Conservation (phyloP, 208 protist genomes). For the Blastocrithidia nonstop region DNA sequence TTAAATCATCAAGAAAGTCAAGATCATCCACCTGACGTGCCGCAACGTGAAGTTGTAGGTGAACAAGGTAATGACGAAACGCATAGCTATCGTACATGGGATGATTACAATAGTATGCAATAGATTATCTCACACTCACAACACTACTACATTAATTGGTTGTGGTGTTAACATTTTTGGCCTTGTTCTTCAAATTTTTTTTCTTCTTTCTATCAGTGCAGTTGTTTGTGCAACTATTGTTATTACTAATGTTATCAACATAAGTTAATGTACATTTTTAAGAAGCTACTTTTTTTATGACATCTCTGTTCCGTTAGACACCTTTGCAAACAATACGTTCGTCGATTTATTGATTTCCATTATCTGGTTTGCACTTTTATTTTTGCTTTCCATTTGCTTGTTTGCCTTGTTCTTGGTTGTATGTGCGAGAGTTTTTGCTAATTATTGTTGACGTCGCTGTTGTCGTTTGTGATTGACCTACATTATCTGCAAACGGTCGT, state of each 20-base stretch:
- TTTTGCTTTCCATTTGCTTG: too few relatives aligned
- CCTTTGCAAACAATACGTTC: background rate
- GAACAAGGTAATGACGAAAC: conserved; percentile 43
- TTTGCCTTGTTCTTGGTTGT: background rate
- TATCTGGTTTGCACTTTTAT: background rate
- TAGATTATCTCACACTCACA: too few relatives aligned
- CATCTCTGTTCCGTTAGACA: background rate
- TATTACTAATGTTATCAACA: background rate
- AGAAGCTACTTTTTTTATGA: background rate
- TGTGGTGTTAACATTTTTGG: background rate
- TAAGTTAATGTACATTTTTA: background rate
- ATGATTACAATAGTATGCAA: conserved; percentile 16
- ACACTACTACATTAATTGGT: too few relatives aligned
- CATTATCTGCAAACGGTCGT: conserved; percentile 44
- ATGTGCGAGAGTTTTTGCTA: background rate
- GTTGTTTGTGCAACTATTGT: background rate
- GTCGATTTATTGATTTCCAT: background rate
- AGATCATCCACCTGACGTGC: conserved; percentile 28
- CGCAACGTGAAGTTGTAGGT: conserved; percentile 33
- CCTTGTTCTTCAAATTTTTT: background rate
- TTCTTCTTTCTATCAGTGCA: background rate
- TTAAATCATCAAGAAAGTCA: conserved; percentile 41
- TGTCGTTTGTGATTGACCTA: too few relatives aligned
- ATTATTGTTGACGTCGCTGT: background rate
- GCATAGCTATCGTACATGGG: conserved; percentile 52